Percentiles rank a stretch among this genome's conserved stretches.
Evolutionary conservation across 306 rosid species (phyloP).

Genomic region (Fragaria ananassa): DNA sequence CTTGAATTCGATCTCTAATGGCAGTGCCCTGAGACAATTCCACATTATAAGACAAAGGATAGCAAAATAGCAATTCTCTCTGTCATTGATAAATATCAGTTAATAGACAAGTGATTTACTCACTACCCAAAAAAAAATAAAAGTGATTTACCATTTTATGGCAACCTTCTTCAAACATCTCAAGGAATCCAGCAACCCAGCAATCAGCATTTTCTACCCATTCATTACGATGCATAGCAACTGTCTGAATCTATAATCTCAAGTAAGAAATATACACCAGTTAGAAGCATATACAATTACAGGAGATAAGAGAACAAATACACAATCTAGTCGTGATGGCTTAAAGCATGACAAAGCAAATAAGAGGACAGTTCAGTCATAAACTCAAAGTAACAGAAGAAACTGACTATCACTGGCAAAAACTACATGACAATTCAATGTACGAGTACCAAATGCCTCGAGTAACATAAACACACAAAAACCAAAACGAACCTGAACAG

Average conservation of each 20-base stretch:
- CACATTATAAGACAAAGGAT: slow-evolving; percentile 17
- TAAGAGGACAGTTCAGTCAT: not conserved
- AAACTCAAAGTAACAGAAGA: not conserved
- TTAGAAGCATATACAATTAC: slow-evolving; percentile 23
- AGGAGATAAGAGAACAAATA: not conserved
- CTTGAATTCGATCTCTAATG: slow-evolving; percentile 93
- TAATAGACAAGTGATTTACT: slow-evolving; percentile 33
- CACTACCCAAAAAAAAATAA: too few relatives aligned
- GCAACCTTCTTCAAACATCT: slow-evolving; percentile 99
- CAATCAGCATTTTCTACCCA: slow-evolving; percentile 99
- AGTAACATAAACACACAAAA: not conserved
- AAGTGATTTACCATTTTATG: slow-evolving; percentile 81
- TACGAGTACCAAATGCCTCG: not conserved
- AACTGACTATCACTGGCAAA: not conserved
- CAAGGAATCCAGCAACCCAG: slow-evolving; percentile 95
- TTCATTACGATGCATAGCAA: slow-evolving; percentile 94
- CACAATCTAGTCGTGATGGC: not conserved
- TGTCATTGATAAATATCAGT: not conserved
- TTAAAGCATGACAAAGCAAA: not conserved
- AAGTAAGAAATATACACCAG: slow-evolving; percentile 26
- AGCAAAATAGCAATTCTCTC: slow-evolving; percentile 4
- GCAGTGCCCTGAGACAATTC: slow-evolving; percentile 78
- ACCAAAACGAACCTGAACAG: not conserved
- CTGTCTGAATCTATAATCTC: slow-evolving; percentile 72
- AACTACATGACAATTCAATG: not conserved